Conservation (phyloP, 768 basidiomycete species). For the Macrolepiota albuminosa region DNA sequence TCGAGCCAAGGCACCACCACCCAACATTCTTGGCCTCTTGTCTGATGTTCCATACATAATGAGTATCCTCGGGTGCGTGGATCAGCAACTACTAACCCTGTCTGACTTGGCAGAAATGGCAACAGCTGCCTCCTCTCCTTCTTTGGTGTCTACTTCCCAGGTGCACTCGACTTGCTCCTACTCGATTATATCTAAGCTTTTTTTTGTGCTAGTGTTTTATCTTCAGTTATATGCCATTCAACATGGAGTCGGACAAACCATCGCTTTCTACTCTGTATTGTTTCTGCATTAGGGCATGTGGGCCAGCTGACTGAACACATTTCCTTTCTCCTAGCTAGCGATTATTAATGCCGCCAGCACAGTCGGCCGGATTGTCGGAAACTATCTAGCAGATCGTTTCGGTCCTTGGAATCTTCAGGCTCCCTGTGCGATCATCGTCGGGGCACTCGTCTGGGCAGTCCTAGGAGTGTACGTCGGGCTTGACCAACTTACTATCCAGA, state of each 20-base stretch:
- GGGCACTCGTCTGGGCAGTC: slow-evolving; percentile 29
- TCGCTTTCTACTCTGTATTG: slow-evolving; percentile 15
- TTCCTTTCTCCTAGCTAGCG: slow-evolving; percentile 24
- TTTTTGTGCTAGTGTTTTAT: neutral
- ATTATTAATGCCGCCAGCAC: slow-evolving; percentile 29
- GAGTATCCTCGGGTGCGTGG: slow-evolving; percentile 21
- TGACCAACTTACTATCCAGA: neutral
- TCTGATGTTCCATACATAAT: slow-evolving; percentile 25
- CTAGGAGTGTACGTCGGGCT: slow-evolving; percentile 23
- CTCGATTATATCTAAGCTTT: neutral
- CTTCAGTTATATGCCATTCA: slow-evolving; percentile 17
- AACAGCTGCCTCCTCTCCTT: slow-evolving; percentile 1
- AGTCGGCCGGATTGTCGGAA: slow-evolving; percentile 30
- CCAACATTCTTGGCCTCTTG: slow-evolving; percentile 17
- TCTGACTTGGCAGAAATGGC: neutral
- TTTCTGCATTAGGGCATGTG: too few species aligned
- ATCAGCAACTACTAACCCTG: neutral
- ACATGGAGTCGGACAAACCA: slow-evolving; percentile 14
- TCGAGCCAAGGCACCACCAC: slow-evolving; percentile 1
- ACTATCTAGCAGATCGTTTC: slow-evolving; percentile 25
- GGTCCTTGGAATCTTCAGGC: slow-evolving; percentile 27
- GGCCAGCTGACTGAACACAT: too few species aligned
- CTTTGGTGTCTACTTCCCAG: slow-evolving; percentile 12
- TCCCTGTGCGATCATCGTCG: neutral
- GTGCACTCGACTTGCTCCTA: slow-evolving; percentile 4